Evolutionary conservation across 1,284 basidiomycete species (phyloP), one percentile per base, ranked within the genome.

Genomic region (Pseudozyma tsukubaensis): DNA sequence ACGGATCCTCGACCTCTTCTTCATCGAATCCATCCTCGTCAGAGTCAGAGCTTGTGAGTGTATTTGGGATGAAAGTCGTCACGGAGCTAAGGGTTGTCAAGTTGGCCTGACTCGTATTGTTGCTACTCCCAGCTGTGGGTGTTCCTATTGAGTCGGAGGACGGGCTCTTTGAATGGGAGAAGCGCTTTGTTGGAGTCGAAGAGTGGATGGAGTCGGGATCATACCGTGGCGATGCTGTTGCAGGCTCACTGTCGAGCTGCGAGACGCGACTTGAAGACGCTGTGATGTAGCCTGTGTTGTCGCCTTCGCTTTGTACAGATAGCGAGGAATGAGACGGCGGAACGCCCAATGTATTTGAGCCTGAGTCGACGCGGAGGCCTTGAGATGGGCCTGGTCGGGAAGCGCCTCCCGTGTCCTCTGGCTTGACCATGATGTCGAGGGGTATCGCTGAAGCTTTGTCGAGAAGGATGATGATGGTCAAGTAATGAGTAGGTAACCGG

Each of bases 11-110:
- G 45, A 19, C 4, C 42, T 58, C 10, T 16, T 16, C 1, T 16
- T 50, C 53, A 32, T 47, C 37, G 3, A 52, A 59, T 24, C 63
- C 65, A 2, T 61, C 63, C 7, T 61, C 61, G 13, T 67, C 64
- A n/a, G 44, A 39, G 9, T 40, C 58, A 9, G 32, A 37, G 18
- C 60, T 11, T 24, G 53, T 53, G 32, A 50, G 21, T 24, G 19
- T 18, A 45, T 45, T 60, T 1, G 72, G 72, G 8, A 74, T 62
- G 24, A 74, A 74, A 3, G 72, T 66, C 10, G 72, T 74, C 7
- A 74, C 61, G 21, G 65, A 70, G 42, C 62, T 61, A 14, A 71
- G 61, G 4, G 57, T 57, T 0, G 67, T 39, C 9, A 70, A 21
- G 6, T 55, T 45, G 3, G 47, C 55, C 1, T 14, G 42, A 16